These are phyloP conservation scores for Chalciporus sphaerocephalus DNA, from an alignment of 768 basidiomycete species.

Conservation along the genomic window DNA sequence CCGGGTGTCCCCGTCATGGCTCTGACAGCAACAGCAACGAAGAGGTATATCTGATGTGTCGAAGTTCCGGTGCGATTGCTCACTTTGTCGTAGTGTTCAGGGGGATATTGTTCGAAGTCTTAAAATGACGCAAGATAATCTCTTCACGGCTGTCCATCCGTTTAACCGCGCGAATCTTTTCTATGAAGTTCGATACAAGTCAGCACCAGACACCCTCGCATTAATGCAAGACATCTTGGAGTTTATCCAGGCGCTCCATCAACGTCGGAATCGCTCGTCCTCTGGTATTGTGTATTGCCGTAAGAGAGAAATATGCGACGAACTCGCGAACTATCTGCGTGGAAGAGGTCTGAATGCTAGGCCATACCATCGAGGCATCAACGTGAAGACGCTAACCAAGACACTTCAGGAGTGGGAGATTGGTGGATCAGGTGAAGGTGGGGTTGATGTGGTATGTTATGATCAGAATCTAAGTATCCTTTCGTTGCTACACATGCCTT, in stretches of 20 bases:
- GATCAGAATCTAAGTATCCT: neutral
- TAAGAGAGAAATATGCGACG: constrained; percentile 61
- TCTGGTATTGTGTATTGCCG: constrained; percentile 80
- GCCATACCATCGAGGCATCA: constrained; percentile 73
- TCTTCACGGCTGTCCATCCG: constrained; percentile 67
- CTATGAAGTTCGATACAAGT: constrained; percentile 75
- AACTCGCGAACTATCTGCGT: constrained; percentile 58
- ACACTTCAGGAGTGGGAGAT: constrained; percentile 57
- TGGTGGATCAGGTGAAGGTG: constrained; percentile 48
- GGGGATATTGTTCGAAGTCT: constrained; percentile 67
- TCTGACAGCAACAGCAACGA: constrained; percentile 78
- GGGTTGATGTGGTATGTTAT: constrained; percentile 57
- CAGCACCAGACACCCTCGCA: constrained; percentile 43
- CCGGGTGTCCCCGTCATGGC: constrained; percentile 81
- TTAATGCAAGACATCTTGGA: constrained; percentile 64
- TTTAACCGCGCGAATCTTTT: constrained; percentile 79
- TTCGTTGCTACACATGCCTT: neutral
- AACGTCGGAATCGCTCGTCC: constrained; percentile 53
- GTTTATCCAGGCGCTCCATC: constrained; percentile 62
- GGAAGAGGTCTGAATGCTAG: constrained; percentile 61
- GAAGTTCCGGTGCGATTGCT: neutral
- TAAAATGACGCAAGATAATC: constrained; percentile 49
- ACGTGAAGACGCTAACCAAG: constrained; percentile 43
- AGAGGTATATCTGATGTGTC: constrained; percentile 36
- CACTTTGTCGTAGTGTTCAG: constrained; percentile 52